Base-by-base conservation (phyloP, 2,329 filamentous ascomycete genomes). In the Pseudopyrenochaeta lycopersici region DNA sequence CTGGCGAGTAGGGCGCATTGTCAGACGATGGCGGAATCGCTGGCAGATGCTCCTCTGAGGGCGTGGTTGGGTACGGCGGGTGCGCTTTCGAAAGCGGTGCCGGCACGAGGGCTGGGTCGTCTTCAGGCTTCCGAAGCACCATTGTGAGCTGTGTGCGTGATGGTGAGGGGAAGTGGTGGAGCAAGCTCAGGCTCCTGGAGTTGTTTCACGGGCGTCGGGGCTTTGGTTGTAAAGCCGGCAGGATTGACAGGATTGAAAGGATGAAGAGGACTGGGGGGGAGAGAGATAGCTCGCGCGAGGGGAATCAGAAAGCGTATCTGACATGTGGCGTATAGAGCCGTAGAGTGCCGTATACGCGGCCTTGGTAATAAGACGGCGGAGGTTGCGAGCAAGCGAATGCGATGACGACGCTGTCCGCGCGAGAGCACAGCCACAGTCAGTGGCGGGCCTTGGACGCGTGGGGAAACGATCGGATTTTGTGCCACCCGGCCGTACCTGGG, bases 1-100 rank as follows among this genome's bases (percentile, higher is more conserved):
- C 68, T 5, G 71, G 68, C n/a, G 72, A 70, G 57, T 77, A 66
- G 36, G 67, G 64, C 14, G 61, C 53, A 14, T 49, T 54, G 35
- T 51, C 49, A 31, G 66, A 54, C 15, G 63, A 39, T 1, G 62
- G 35, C 41, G 70, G 65, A 7, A 73, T 47, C 18, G 56, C 51
- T 27, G 66, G 69, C 11, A 61, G 64, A 27, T 54, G 68, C 59
- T 70, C 71, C 36, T 71, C 62, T 32, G 70, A 70, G 2, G 80
- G 78, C 0, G 77, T 76, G 2, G 73, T 75, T 12, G 80, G 80
- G 49, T 82, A 81, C 2, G 80, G 80, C 20, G 77, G 78, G 17
- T 76, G 75, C 5, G 77, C 70, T 51, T 75, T 72, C 6, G 70
- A 72, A 9, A 77, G 71, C 6, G 77, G 73, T 32, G 74, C 67